Base-by-base conservation (phyloP, 1,284 basidiomycete species). In the Gastroboletus turbinatus region DNA sequence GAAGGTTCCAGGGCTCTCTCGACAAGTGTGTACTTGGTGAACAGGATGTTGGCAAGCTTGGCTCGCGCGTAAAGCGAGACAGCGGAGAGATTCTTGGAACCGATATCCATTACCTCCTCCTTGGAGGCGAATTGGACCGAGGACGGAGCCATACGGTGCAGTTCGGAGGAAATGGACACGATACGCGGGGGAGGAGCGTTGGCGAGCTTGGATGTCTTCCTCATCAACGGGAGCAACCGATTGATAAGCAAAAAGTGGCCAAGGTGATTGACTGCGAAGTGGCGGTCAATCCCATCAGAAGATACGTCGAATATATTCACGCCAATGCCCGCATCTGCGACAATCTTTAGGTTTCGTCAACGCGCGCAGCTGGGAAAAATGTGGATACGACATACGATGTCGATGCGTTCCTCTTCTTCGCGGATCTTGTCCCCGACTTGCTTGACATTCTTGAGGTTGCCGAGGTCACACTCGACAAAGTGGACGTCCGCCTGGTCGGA, bases 211-310 rank as follows among this genome's bases (percentile, higher is more conserved):
- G 73, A 68, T 10, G 75, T 77, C 62, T 74, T 73, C 53, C 72
- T 72, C 43, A 78, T 62, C 50, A 78, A 70, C 2, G 76, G 76
- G 55, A 78, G 74, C 53, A 78, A 68, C 30, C 67, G 75, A 66
- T 79, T 79, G 65, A 76, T 70, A 57, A 75, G 72, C 60, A 75
- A 69, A 68, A 75, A 76, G 64, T 80, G 76, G 0, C 75, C 76
- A 47, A 78, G 71, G 46, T 75, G 71, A 62, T 74, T 74, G 55
- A 73, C 66, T 25, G 68, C 68, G 52, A 78, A 75, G 64, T 75
- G 72, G 32, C 71, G 66, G 38, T 39, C 38, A 19, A 39, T 39
- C 38, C 38, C 38, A 38, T 39, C 38, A 21, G 10, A 19, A 4
- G 72, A 69, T 9, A 73, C 58, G 30, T 70, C 73, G 61, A 72